These are phyloP conservation scores for Rhodotorula sp. DNA, from an alignment of 1,284 basidiomycete species.

Conservation along the genomic window DNA sequence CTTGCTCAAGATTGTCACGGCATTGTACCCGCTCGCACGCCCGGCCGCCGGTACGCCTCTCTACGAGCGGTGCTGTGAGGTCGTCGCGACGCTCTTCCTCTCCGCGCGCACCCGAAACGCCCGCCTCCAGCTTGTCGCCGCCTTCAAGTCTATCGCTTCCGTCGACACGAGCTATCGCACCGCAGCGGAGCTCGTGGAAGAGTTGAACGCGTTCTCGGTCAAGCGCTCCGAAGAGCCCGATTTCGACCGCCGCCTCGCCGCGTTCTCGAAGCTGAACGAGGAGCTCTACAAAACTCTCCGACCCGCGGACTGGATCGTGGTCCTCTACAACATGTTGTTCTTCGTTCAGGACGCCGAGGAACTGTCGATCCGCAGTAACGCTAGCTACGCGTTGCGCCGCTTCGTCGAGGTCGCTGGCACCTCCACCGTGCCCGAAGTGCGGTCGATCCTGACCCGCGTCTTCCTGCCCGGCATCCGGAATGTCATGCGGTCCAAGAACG, in stretches of 20 bases:
- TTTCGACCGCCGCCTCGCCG: slow-evolving; percentile 79
- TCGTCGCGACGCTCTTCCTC: slow-evolving; percentile 74
- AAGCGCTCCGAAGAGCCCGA: slow-evolving; percentile 88
- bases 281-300: slow-evolving; percentile 58
- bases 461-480: slow-evolving; percentile 82
- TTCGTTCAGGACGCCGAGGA: slow-evolving; percentile 82
- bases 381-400: slow-evolving; percentile 71
- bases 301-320: slow-evolving; percentile 71
- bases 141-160: slow-evolving; percentile 63
- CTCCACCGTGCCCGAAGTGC: slow-evolving; percentile 43
- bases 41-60: slow-evolving; percentile 19
- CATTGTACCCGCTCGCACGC: slow-evolving; percentile 63
- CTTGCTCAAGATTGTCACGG: slow-evolving; percentile 72
- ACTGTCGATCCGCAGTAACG: slow-evolving; percentile 80
- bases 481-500: slow-evolving; percentile 73
- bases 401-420: slow-evolving; percentile 65
- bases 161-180: slow-evolving; percentile 57
- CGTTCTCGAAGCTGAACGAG: slow-evolving; percentile 76
- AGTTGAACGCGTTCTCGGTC: slow-evolving; percentile 81
- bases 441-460: slow-evolving; percentile 61
- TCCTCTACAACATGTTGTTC: slow-evolving; percentile 80
- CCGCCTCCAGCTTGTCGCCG: slow-evolving; percentile 64
- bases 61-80: slow-evolving; percentile 48
- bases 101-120: slow-evolving; percentile 68
- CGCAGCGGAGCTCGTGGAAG: slow-evolving; percentile 62